Conservation (phyloP, 1,284 basidiomycete species). For the Meira miltonrushii region DNA sequence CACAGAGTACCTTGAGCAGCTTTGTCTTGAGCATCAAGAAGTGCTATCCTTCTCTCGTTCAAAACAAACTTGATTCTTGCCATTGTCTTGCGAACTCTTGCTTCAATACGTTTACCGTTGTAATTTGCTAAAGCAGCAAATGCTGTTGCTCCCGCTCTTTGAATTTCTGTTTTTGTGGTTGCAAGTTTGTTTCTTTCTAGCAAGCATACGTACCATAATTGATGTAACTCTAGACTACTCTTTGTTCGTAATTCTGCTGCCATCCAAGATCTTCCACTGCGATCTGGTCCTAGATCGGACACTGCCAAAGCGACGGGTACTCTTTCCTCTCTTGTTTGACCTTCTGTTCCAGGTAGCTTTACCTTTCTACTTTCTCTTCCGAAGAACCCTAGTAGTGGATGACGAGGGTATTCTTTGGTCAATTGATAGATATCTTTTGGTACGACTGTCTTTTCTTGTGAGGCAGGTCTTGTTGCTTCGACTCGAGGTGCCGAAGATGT, state of each 20-base stretch:
- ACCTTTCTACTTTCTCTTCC: background rate
- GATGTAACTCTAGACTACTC: constrained; percentile 45
- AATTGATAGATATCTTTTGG: background rate
- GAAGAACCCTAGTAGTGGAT: constrained; percentile 48
- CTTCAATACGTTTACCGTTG: background rate
- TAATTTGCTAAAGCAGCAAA: constrained; percentile 5
- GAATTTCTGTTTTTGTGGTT: constrained; percentile 42
- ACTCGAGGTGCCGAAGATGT: background rate
- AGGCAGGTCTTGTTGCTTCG: background rate
- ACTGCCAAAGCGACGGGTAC: constrained; percentile 32
- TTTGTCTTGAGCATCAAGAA: constrained; percentile 62
- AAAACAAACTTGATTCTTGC: constrained; percentile 88
- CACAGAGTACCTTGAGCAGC: constrained; percentile 14
- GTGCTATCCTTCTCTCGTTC: constrained; percentile 81
- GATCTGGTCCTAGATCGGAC: constrained; percentile 25
- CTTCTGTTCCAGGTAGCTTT: constrained; percentile 15
- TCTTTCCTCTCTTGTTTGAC: constrained; percentile 17
- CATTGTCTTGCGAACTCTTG: constrained; percentile 68
- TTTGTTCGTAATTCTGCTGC: constrained; percentile 45
- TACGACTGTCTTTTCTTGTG: background rate
- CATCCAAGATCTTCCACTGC: constrained; percentile 33
- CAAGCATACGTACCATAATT: constrained; percentile 49
- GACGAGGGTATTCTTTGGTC: constrained; percentile 30
- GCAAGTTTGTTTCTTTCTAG: constrained; percentile 46
- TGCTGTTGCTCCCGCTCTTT: constrained; percentile 24